A percentile compares a stretch with the other conserved stretches of the same genome.
These are phyloP conservation scores for Tetrahymena elliotti DNA, from an alignment of 73 alveolate genomes.

Conservation along the genomic window DNA sequence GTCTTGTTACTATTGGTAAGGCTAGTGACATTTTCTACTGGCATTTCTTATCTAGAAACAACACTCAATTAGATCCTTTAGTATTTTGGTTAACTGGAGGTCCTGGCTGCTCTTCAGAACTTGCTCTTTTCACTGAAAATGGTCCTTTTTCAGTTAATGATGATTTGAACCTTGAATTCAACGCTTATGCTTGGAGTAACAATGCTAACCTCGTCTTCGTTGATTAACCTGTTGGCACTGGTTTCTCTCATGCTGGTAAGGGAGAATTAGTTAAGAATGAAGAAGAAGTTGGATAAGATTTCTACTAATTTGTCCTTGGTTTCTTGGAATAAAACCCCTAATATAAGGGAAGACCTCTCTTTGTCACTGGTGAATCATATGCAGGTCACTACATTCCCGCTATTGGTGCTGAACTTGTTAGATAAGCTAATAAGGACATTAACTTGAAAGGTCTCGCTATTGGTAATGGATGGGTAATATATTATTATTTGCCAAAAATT, in stretches of 20 bases:
- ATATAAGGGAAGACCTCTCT: slow-evolving; percentile 5
- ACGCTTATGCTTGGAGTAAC: slow-evolving; percentile 1
- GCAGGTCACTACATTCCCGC: slow-evolving; percentile 32
- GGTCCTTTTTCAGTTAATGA: background rate
- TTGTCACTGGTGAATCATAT: slow-evolving; percentile 14
- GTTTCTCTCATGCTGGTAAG: background rate
- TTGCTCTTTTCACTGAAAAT: slow-evolving; percentile 49
- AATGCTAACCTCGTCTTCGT: slow-evolving; percentile 10
- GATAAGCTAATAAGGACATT: background rate
- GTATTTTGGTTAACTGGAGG: slow-evolving; percentile 93
- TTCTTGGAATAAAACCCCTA: slow-evolving; percentile 6
- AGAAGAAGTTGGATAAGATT: background rate
- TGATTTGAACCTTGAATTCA: background rate
- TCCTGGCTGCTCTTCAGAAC: slow-evolving; percentile 80
- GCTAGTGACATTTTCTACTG: background rate
- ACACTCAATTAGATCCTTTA: slow-evolving; percentile 38
- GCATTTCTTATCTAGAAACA: background rate
- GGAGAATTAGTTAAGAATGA: background rate
- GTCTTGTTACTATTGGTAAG: background rate
- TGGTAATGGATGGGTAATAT: slow-evolving; percentile 27
- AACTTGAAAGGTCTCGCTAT: slow-evolving; percentile 23
- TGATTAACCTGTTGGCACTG: slow-evolving; percentile 24
- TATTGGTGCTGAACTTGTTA: slow-evolving; percentile 11
- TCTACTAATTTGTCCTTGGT: background rate
- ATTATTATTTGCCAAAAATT: background rate